A percentile compares a stretch with the other conserved stretches of the same genome.
phyloP scores from a whole-genome alignment of 2,329 filamentous ascomycete genomes.

The Stylonectria norvegica region DNA sequence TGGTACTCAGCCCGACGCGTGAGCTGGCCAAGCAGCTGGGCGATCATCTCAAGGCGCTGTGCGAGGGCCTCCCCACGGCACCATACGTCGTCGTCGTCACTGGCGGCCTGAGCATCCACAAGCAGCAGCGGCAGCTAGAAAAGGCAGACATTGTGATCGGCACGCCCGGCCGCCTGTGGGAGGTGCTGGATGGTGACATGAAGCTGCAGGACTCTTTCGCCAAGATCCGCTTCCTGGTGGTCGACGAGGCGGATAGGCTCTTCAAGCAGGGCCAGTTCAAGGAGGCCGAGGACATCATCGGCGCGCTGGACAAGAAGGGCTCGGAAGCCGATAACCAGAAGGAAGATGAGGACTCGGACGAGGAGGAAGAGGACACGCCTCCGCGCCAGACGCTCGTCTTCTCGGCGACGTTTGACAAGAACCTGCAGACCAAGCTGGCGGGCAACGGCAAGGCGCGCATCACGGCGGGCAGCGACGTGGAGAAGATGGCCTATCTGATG shows the following conservation, averaged over 20 bases:
- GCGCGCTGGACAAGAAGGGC: conserved; percentile 69
- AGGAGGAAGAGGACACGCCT: conserved; percentile 44
- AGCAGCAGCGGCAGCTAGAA: conserved; percentile 81
- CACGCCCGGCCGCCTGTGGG: conserved; percentile 91
- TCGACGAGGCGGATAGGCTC: conserved; percentile 91
- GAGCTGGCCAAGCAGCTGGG: conserved; percentile 91
- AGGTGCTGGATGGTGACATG: conserved; percentile 75
- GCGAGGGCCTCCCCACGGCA: conserved; percentile 55
- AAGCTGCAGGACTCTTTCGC: conserved; percentile 69
- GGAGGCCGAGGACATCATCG: conserved; percentile 84
- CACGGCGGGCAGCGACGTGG: conserved; percentile 59
- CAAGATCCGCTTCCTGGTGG: conserved; percentile 74
- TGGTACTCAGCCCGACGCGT: conserved; percentile 87
- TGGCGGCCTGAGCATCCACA: conserved; percentile 88
- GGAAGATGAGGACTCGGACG: conserved; percentile 47
- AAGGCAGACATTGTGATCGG: conserved; percentile 90
- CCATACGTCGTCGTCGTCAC: conserved; percentile 85
- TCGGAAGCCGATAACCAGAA: conserved; percentile 55
- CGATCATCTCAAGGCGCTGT: conserved; percentile 75
- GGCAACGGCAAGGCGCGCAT: conserved; percentile 59
- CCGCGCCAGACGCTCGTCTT: conserved; percentile 88
- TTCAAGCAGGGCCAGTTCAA: conserved; percentile 94
- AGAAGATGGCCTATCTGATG: conserved; percentile 90
- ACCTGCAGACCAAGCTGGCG: conserved; percentile 83
- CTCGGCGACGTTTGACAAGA: conserved; percentile 92